Conservation (phyloP, 148 eudicot genomes). For the Beta vulgaris region DNA sequence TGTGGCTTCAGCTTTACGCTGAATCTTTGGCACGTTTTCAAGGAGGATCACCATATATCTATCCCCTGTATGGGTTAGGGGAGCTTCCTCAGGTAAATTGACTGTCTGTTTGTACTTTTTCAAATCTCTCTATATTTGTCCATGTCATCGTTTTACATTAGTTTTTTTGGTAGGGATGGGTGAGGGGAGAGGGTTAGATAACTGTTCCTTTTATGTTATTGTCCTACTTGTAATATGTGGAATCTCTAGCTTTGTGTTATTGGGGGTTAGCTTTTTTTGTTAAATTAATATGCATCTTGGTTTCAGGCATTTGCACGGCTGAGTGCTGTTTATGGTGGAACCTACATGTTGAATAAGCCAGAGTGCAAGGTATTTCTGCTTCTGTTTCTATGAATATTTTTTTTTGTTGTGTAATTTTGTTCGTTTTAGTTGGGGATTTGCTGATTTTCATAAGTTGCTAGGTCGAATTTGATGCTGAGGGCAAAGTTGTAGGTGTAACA, state of each 20-base stretch:
- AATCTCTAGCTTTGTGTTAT: neutral
- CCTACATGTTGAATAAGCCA: slow-evolving; percentile 94
- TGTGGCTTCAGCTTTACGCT: slow-evolving; percentile 61
- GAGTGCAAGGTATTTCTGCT: slow-evolving; percentile 66
- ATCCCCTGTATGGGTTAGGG: slow-evolving; percentile 91
- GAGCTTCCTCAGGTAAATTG: slow-evolving; percentile 88
- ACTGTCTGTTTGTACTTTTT: slow-evolving; percentile 2
- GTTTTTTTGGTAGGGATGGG: neutral
- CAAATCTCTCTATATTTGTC: neutral
- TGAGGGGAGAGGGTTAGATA: neutral
- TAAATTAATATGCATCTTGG: neutral
- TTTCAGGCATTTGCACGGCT: slow-evolving; percentile 89
- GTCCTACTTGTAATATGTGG: neutral
- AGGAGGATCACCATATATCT: slow-evolving; percentile 97
- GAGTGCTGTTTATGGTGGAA: slow-evolving; percentile 99
- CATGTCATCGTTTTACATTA: neutral
- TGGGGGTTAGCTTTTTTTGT: neutral
- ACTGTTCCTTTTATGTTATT: neutral
- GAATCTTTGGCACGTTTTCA: slow-evolving; percentile 92
- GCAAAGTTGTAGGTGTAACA: slow-evolving; percentile 85
- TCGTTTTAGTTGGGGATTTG: neutral
- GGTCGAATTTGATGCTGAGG: slow-evolving; percentile 90
- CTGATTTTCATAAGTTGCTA: slow-evolving; percentile 29
- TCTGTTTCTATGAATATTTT: neutral
- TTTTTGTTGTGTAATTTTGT: slow-evolving; percentile 8